A percentile compares a stretch with the other conserved stretches of the same genome.
Evolutionary conservation across 768 basidiomycete species (phyloP).

Genomic region (Rhizopogon salebrosus): DNA sequence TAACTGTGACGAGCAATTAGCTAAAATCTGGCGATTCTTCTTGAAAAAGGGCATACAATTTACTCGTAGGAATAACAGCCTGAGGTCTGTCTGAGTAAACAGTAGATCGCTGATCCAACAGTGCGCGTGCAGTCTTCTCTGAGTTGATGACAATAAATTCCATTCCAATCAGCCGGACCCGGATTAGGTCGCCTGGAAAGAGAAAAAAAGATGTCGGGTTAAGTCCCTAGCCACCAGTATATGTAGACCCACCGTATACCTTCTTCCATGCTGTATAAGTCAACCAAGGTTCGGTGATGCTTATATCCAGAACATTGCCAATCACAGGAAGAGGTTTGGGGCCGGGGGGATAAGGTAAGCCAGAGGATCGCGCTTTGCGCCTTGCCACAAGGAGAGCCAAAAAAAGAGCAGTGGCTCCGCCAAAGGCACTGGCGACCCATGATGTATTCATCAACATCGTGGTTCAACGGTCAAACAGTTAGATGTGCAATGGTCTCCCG

Average conservation of each 20-base stretch:
- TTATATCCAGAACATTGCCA: conserved; percentile 21
- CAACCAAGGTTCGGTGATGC: conserved; percentile 24
- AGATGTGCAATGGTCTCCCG: no score
- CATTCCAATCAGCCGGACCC: not conserved
- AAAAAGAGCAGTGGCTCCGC: not conserved
- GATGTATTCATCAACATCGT: not conserved
- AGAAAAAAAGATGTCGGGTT: not conserved
- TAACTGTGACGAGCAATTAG: conserved; percentile 11
- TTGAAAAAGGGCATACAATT: not conserved
- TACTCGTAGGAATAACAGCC: not conserved
- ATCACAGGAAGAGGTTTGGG: conserved; percentile 23
- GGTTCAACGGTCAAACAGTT: not conserved
- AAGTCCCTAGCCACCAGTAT: no score
- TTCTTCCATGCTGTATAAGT: conserved; percentile 27
- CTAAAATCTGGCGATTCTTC: not conserved
- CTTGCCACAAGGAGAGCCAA: not conserved
- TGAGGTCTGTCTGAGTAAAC: conserved; percentile 5
- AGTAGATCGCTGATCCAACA: conserved; percentile 2
- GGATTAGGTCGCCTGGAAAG: not conserved
- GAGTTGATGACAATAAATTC: conserved; percentile 6
- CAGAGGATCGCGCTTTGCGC: not conserved
- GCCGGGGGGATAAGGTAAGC: conserved; percentile 23
- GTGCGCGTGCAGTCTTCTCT: not conserved
- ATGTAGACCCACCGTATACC: conserved; percentile 21
- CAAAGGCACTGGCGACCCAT: not conserved